Base-by-base conservation (phyloP, 805 yeast genomes). In the Candida boleticola region DNA sequence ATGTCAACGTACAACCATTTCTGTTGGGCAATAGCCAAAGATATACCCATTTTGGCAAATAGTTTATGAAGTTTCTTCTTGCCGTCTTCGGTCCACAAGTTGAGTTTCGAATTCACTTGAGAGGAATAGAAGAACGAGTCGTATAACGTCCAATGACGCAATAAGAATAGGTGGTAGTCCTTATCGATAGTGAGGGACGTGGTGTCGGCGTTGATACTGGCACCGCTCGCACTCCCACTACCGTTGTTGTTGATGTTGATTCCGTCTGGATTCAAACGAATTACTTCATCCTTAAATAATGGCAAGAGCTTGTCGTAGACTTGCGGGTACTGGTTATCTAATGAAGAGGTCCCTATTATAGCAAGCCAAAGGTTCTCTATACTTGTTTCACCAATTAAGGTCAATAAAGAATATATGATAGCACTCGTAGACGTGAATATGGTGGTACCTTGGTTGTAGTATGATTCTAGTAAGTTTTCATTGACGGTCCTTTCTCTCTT, bases 21-120 rank as follows among this genome's bases (percentile, higher is more conserved):
- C 60, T 93, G 96, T 54, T 83, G 85, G 0, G 98, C 93, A n/a
- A 84, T 82, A 4, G 80, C 83, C 37, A 93, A 69, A 0, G 97
- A 83, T 4, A 93, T 84, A 5, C 99, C 99, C 97, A 95, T 93
- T 52, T 85, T 79, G 1, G 99, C 99, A 66, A 93, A 88, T 78
- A 93, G 75, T 53, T 89, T 89, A 58, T 90, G 95, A 39, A 93
- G 68, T 49, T 82, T 77, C 57, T 87, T 89, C 50, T 83, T 77
- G 4, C 99, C 99, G 44, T 85, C 90, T 55, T 88, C 96, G 25
- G 90, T 84, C 93, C 97, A 93, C 29, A 93, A 67, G 43, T 81
- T 81, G 43, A 93, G 67, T 58, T 89, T 87, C 10, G 98, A 85
- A 54, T 90, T 88, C 26, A 92, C 89, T 55, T 83, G 92, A 46